Conservation (phyloP, 2,329 filamentous ascomycete species). For the Chrysoporthe cubensis region DNA sequence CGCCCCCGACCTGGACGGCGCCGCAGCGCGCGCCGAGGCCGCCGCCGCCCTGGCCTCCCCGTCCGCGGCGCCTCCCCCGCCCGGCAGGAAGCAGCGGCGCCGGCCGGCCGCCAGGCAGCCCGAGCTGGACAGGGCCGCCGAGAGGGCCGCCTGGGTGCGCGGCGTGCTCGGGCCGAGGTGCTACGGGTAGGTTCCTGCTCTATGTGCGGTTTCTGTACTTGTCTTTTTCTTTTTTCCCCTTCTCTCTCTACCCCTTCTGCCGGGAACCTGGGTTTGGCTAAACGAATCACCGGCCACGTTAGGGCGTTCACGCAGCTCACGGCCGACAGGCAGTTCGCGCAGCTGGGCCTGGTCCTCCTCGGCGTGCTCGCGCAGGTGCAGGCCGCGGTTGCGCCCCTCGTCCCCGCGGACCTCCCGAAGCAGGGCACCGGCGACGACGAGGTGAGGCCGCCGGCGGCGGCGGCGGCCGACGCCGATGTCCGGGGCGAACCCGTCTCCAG, state of each 20-base stretch:
- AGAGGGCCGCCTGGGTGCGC: conserved; percentile 45
- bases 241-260: background rate
- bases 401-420: conserved; percentile 32
- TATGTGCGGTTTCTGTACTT: background rate
- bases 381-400: conserved; percentile 45
- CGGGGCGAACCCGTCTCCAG: too few species aligned
- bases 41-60: conserved; percentile 3
- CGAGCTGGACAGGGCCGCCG: conserved; percentile 24
- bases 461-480: conserved; percentile 26
- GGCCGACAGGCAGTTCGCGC: conserved; percentile 73
- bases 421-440: background rate
- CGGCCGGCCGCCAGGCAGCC: conserved; percentile 12
- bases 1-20: conserved; percentile 39
- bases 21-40: conserved; percentile 28
- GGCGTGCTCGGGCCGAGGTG: conserved; percentile 45
- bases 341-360: conserved; percentile 71
- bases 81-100: conserved; percentile 14
- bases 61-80: too few species aligned
- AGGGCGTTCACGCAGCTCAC: conserved; percentile 71
- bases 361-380: conserved; percentile 64
- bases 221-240: too few species aligned
- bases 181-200: conserved; percentile 47
- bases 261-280: too few species aligned
- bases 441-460: background rate
- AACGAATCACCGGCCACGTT: too few species aligned